Percentiles rank a stretch among this genome's conserved stretches.
These are phyloP conservation scores for Porodaedalea pini DNA, from an alignment of 1,284 basidiomycete species.

Conservation along the genomic window DNA sequence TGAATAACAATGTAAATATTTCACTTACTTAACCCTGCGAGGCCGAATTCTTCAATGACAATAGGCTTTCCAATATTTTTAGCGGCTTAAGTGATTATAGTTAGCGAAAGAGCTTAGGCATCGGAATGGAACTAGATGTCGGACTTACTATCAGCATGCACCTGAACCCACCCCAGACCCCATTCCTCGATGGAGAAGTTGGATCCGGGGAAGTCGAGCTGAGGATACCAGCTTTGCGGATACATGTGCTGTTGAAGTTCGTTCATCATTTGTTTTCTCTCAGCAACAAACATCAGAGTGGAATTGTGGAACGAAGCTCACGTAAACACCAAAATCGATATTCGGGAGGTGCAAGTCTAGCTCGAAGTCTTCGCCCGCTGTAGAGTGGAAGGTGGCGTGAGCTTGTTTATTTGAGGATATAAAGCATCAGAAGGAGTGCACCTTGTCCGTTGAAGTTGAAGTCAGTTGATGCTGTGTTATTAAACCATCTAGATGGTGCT, in stretches of 20 bases:
- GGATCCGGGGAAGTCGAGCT: constrained; percentile 41
- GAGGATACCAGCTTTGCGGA: constrained; percentile 46
- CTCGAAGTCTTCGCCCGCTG: constrained; percentile 56
- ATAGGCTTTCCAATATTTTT: constrained; percentile 48
- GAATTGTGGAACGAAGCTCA: constrained; percentile 21
- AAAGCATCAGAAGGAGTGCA: constrained; percentile 21
- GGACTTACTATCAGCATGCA: constrained; percentile 41
- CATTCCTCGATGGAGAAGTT: constrained; percentile 48
- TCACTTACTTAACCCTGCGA: constrained; percentile 40
- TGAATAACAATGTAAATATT: too few species aligned
- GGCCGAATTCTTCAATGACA: constrained; percentile 55
- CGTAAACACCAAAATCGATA: constrained; percentile 55
- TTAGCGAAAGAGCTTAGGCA: not conserved
- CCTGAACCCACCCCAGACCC: constrained; percentile 51
- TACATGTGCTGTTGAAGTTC: too few species aligned
- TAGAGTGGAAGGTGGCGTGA: not conserved
- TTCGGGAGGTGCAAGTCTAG: constrained; percentile 45
- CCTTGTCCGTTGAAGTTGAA: constrained; percentile 57
- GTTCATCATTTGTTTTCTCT: too few species aligned
- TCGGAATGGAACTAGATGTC: not conserved
- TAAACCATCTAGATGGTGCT: constrained; percentile 37
- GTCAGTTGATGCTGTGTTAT: constrained; percentile 43
- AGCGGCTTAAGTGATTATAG: constrained; percentile 36
- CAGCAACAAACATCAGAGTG: too few species aligned
- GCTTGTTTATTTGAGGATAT: too few species aligned